A percentile compares a stretch with the other conserved stretches of the same genome.
These are phyloP conservation scores for Ophiosphaerella korrae DNA, from an alignment of 2,329 filamentous ascomycete genomes.

Conservation along the genomic window DNA sequence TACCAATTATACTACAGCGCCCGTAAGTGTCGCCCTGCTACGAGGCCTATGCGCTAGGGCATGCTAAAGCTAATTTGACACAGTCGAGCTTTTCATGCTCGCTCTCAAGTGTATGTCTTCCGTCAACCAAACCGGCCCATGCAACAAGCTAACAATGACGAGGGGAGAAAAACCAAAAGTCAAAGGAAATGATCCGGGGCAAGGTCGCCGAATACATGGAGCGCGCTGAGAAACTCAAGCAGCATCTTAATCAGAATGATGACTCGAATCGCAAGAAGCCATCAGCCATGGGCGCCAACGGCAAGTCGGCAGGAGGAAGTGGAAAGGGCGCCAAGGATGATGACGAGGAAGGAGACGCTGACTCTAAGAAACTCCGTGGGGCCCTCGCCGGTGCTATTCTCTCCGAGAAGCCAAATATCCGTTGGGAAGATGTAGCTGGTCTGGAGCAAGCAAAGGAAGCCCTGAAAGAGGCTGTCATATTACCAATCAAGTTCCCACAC, in stretches of 20 bases:
- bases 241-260: conserved; percentile 78
- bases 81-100: conserved; percentile 96
- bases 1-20: conserved; percentile 96
- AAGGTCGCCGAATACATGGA: conserved; percentile 99
- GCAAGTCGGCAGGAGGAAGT: conserved; percentile 66
- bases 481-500: conserved; percentile 98
- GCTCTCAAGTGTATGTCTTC: conserved; percentile 77
- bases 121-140: neutral
- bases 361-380: conserved; percentile 91
- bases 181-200: conserved; percentile 94
- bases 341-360: conserved; percentile 74
- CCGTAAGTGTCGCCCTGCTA: conserved; percentile 31
- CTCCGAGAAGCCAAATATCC: conserved; percentile 92
- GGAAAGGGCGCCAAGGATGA: conserved; percentile 65
- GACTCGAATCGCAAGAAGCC: conserved; percentile 70
- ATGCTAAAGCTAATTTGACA: conserved; percentile 18
- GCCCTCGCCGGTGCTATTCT: conserved; percentile 91
- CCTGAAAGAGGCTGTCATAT: conserved; percentile 93
- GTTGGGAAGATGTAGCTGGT: conserved; percentile 98
- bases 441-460: conserved; percentile 94
- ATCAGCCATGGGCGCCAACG: conserved; percentile 74
- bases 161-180: conserved; percentile 94
- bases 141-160: conserved; percentile 16
- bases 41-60: neutral
- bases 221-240: conserved; percentile 96